A percentile compares a stretch with the other conserved stretches of the same genome.
These are phyloP conservation scores for Endoconidiophora laricicola DNA, from an alignment of 2,329 filamentous ascomycete genomes.

Conservation along the genomic window DNA sequence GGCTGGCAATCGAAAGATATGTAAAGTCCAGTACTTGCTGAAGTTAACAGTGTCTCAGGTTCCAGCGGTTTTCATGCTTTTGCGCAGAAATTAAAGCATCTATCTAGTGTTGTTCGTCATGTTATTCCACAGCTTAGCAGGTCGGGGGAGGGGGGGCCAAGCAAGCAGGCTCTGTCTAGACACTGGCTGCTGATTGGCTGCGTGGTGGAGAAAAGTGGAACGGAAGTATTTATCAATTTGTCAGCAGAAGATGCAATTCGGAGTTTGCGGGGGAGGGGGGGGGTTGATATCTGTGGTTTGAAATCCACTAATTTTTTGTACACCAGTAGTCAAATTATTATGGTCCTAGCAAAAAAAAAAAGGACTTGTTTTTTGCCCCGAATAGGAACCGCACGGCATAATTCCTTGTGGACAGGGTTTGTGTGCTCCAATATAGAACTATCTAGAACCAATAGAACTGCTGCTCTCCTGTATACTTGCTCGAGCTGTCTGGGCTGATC, in stretches of 20 bases:
- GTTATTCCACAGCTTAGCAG: too few species aligned
- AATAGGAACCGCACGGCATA: background rate
- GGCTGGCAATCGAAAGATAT: background rate
- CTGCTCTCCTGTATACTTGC: too few species aligned
- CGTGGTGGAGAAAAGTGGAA: conserved; percentile 2
- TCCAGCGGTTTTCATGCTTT: too few species aligned
- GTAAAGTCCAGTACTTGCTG: conserved; percentile 1
- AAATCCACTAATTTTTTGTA: too few species aligned
- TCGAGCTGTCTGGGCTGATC: too few species aligned
- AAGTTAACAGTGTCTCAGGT: too few species aligned
- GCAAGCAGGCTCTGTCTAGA: too few species aligned
- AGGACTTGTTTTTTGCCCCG: background rate
- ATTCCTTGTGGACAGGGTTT: background rate
- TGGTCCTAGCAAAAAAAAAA: background rate
- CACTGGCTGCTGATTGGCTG: background rate
- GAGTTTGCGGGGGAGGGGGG: background rate
- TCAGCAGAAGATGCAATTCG: conserved; percentile 11
- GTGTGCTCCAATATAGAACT: conserved; percentile 2
- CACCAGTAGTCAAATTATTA: background rate
- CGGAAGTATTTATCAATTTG: conserved; percentile 13
- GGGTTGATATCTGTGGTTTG: background rate
- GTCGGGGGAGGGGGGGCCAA: too few species aligned
- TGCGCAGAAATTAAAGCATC: too few species aligned
- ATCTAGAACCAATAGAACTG: background rate
- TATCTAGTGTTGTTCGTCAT: too few species aligned